Percentiles rank a stretch among this genome's conserved stretches.
phyloP scores from a whole-genome alignment of 306 rosid genomes.

The Vigna reflexopilosa region DNA sequence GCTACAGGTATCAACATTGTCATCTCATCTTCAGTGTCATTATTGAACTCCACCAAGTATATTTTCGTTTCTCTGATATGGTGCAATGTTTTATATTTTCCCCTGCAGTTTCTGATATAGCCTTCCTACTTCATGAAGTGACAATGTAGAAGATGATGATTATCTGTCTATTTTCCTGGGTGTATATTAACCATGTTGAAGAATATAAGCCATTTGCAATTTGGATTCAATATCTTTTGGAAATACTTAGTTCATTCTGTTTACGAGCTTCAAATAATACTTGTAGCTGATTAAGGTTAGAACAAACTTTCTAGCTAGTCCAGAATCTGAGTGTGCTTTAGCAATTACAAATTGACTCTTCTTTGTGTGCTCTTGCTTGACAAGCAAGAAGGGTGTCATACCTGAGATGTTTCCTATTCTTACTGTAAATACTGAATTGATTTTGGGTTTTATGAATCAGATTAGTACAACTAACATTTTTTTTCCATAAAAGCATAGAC shows the following conservation, averaged over 20 bases:
- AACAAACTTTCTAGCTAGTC: no score
- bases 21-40: constrained; percentile 20
- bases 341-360: neutral
- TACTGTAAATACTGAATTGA: neutral
- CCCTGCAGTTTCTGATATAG: neutral
- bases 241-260: neutral
- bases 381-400: neutral
- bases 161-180: neutral
- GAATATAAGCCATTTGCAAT: neutral
- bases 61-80: constrained; percentile 3
- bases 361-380: neutral
- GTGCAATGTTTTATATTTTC: neutral
- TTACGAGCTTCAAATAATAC: neutral
- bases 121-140: constrained; percentile 1
- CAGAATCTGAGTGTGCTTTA: no score
- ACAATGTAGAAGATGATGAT: neutral
- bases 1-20: constrained; percentile 59
- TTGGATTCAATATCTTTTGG: neutral
- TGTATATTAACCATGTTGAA: constrained; percentile 11
- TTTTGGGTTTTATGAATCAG: neutral
- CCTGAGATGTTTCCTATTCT: neutral
- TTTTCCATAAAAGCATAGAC: no score
- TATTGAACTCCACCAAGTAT: constrained; percentile 25
- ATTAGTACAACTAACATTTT: no score
- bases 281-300: no score